Evolutionary conservation across 192 early-diverging fungal species (phyloP), one percentile per base, ranked within the genome.

Genomic region (Backusella luteola): DNA sequence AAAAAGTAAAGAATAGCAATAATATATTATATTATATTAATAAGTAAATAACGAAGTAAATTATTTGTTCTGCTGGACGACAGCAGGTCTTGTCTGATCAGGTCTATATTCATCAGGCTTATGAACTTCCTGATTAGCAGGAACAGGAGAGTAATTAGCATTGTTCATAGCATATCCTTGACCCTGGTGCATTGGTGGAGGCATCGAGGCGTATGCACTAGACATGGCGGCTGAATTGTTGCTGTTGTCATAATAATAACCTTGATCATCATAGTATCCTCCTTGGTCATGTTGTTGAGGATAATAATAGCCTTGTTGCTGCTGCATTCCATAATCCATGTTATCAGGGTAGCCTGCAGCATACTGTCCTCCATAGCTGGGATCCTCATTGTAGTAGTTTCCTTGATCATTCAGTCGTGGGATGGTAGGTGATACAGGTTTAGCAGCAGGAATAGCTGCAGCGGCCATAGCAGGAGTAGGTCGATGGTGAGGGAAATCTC

Each of bases 401-500:
- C 76, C 42, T 49, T 77, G 71, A 15, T 49, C 70, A 11, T 69
- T 56, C 15, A 76, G 23, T 23, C 59, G 29, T 29, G 69, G 69
- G 6, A 71, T 29, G 11, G 69, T 71, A 59, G 44, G 70, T 19
- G 44, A 39, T 44, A 66, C 66, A 41, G 73, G 59, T 7, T 19
- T 42, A 26, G 35, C 36, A 66, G 21, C n/a, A 35, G 35, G 17
- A 34, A 35, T 17, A 59, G 32, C 52, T 56, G 44, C 19, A 17
- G 41, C 23, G 6, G 44, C 72, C n/a, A 46, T 52, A 6, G 52
- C 49, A 12, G 72, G 72, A 34, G 49, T 35, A 26, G 56, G 56
- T 73, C 72, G 56, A 36, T 69, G 76, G 38, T 71, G 70, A 73
- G 76, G 70, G 71, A 77, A 77, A 41, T 77, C 76, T 34, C 56